Conservation (phyloP, 768 basidiomycete species). For the Naganishia antarctica region DNA sequence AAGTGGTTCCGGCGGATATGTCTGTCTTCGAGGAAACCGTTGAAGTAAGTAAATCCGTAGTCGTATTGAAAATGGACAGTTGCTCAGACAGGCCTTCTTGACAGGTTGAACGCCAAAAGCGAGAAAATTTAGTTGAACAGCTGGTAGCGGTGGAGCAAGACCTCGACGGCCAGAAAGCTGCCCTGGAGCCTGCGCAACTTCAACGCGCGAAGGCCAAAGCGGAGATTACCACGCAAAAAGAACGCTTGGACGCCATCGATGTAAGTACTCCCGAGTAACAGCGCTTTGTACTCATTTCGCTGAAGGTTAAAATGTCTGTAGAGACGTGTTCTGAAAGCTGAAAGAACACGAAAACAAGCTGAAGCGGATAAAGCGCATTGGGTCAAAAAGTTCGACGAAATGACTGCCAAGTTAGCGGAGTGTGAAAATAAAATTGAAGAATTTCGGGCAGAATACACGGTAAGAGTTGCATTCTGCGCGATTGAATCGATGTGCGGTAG, state of each 20-base stretch:
- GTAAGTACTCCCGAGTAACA: background rate
- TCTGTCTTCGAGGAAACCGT: constrained; percentile 58
- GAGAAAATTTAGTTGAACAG: background rate
- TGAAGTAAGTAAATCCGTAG: constrained; percentile 50
- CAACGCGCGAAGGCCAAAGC: constrained; percentile 3
- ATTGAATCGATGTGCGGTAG: background rate
- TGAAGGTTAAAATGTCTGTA: background rate
- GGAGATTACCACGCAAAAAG: background rate
- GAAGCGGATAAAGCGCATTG: constrained; percentile 19
- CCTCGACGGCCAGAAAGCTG: background rate
- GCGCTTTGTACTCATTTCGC: background rate
- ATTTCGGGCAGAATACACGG: background rate
- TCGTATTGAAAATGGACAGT: background rate
- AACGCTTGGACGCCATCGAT: constrained; percentile 10
- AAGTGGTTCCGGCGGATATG: constrained; percentile 64
- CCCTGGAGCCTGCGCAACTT: constrained; percentile 2
- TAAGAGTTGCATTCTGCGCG: background rate
- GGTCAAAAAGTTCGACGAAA: background rate
- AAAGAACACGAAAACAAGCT: constrained; percentile 11
- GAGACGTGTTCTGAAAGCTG: constrained; percentile 9
- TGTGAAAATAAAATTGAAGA: background rate
- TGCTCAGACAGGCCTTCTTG: background rate
- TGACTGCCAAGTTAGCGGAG: background rate
- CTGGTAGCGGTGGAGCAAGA: constrained; percentile 1
- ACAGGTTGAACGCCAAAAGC: background rate